These are phyloP conservation scores for Suhomyces yuchorum DNA, from an alignment of 1,139 yeast genomes.

Conservation along the genomic window DNA sequence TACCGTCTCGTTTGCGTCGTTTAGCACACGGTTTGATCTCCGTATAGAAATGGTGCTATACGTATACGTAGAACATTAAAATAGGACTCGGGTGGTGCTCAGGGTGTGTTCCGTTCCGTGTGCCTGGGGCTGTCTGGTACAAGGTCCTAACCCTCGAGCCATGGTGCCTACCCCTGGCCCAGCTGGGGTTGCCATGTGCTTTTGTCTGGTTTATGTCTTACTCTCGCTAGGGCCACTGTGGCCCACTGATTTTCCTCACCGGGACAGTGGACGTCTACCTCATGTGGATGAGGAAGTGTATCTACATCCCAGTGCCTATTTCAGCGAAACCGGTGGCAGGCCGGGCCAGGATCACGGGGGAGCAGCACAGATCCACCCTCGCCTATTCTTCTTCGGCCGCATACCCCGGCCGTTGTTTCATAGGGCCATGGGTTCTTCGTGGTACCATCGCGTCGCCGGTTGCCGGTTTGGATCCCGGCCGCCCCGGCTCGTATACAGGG, in stretches of 20 bases:
- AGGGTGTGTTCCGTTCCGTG: neutral
- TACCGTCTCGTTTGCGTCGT: constrained; percentile 1
- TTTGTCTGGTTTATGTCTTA: too few relatives aligned
- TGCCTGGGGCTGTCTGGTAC: neutral
- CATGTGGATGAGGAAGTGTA: too few relatives aligned
- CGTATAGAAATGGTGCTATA: constrained; percentile 7
- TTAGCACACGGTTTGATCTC: neutral
- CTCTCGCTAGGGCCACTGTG: too few relatives aligned
- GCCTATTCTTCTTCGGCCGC: neutral
- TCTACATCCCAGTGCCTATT: too few relatives aligned
- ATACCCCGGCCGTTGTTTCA: neutral
- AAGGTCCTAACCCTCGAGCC: neutral
- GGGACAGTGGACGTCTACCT: too few relatives aligned
- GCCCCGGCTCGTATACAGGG: neutral
- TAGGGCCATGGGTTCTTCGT: neutral
- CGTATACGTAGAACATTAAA: neutral
- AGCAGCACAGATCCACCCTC: neutral
- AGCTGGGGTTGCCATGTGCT: too few relatives aligned
- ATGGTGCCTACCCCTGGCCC: neutral
- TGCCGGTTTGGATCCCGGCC: neutral
- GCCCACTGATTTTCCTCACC: too few relatives aligned
- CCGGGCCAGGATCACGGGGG: too few relatives aligned
- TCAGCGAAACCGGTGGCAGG: too few relatives aligned
- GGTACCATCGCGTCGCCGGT: neutral
- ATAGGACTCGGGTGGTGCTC: neutral